phyloP scores from a whole-genome alignment of 768 basidiomycete genomes.

The Pisolithus microcarpus region DNA sequence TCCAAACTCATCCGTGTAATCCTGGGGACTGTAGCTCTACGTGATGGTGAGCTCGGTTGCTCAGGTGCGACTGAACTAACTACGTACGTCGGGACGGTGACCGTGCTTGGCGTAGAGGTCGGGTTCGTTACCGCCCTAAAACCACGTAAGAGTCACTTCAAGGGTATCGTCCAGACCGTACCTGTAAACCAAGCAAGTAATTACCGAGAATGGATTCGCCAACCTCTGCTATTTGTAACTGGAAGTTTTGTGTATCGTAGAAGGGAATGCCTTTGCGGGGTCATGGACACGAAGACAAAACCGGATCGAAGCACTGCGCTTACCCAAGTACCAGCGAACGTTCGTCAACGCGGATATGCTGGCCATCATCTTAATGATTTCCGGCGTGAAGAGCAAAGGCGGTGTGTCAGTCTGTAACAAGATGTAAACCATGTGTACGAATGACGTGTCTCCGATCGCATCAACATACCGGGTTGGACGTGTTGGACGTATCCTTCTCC shows the following conservation, averaged over 20 bases:
- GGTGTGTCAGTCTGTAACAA: constrained; percentile 54
- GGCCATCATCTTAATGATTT: constrained; percentile 58
- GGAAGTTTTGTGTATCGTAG: constrained; percentile 52
- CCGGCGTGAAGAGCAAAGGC: constrained; percentile 54
- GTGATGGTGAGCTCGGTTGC: constrained; percentile 6
- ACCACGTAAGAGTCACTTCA: neutral
- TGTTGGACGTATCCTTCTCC: constrained; percentile 36
- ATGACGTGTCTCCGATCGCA: neutral
- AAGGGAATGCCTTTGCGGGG: constrained; percentile 45
- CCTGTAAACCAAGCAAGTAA: constrained; percentile 51
- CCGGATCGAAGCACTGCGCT: neutral
- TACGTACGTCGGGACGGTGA: constrained; percentile 21
- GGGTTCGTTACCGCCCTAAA: constrained; percentile 69
- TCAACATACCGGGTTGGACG: constrained; percentile 34
- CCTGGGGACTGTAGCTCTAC: constrained; percentile 22
- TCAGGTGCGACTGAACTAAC: too few species aligned
- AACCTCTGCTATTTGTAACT: constrained; percentile 47
- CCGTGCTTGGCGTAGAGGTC: constrained; percentile 56
- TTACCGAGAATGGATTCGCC: constrained; percentile 58
- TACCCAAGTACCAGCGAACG: constrained; percentile 61
- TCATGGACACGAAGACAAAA: constrained; percentile 16
- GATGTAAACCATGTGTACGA: neutral
- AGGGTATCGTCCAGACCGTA: neutral
- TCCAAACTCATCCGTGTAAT: constrained; percentile 50
- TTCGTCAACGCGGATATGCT: constrained; percentile 54